Conservation (phyloP, 164 flowering plant species). For the Litsea cubeba region DNA sequence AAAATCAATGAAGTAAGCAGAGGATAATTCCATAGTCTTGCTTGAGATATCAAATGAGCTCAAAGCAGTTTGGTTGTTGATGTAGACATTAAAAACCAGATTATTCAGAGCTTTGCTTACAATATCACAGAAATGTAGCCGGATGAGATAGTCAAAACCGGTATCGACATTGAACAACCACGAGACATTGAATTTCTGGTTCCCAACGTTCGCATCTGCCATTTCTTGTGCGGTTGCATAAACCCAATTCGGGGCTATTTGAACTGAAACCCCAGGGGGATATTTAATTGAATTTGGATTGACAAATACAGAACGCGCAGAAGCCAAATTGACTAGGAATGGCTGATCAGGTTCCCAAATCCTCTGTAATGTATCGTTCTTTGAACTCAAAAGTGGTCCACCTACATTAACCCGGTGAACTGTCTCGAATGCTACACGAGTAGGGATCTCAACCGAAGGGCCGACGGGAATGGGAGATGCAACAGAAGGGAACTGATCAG, state of each 20-base stretch:
- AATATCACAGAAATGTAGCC: conserved; percentile 61
- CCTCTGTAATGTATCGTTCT: conserved; percentile 42
- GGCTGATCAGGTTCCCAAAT: conserved; percentile 37
- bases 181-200: conserved; percentile 43
- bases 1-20: conserved; percentile 42
- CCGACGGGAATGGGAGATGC: conserved; percentile 27
- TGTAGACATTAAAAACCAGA: conserved; percentile 40
- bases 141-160: conserved; percentile 35
- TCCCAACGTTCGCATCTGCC: conserved; percentile 45
- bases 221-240: conserved; percentile 57
- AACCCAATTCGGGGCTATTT: conserved; percentile 46
- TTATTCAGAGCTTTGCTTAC: conserved; percentile 27
- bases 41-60: conserved; percentile 38
- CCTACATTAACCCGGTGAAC: conserved; percentile 45
- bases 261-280: conserved; percentile 31
- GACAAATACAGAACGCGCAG: conserved; percentile 28
- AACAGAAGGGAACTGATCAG: conserved; percentile 24
- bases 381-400: conserved; percentile 33
- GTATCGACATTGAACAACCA: conserved; percentile 43
- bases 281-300: conserved; percentile 30
- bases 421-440: conserved; percentile 31
- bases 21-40: conserved; percentile 27
- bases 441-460: conserved; percentile 20
- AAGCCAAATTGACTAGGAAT: conserved; percentile 27
- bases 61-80: conserved; percentile 40